A percentile compares a stretch with the other conserved stretches of the same genome.
phyloP scores from a whole-genome alignment of 2,329 filamentous ascomycete species.

The Microdochium paspali region DNA sequence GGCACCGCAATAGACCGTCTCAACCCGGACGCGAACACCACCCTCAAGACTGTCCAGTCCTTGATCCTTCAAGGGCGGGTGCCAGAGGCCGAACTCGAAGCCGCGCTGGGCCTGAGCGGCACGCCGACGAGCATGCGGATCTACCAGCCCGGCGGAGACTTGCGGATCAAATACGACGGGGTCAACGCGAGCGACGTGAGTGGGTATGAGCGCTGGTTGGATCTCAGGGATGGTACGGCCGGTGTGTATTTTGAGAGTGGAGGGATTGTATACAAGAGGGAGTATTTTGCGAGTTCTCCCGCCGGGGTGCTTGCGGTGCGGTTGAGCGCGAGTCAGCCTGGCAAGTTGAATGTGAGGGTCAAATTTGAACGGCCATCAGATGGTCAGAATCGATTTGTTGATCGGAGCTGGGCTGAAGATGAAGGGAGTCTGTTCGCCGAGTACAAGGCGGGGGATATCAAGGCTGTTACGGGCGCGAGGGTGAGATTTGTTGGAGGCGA shows the following conservation, averaged over 20 bases:
- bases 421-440: constrained; percentile 3
- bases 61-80: constrained; percentile 22
- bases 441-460: constrained; percentile 7
- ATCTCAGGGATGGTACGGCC: constrained; percentile 19
- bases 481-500: constrained; percentile 8
- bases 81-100: constrained; percentile 9
- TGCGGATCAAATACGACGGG: constrained; percentile 10
- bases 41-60: constrained; percentile 24
- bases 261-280: constrained; percentile 16
- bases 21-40: constrained; percentile 20
- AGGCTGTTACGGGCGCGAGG: constrained; percentile 4
- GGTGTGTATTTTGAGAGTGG: constrained; percentile 14
- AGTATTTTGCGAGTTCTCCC: constrained; percentile 22
- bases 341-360: constrained; percentile 5
- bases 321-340: constrained; percentile 7
- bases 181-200: constrained; percentile 7
- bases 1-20: constrained; percentile 28
- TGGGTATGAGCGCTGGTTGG: constrained; percentile 13
- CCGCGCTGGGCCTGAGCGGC: constrained; percentile 24
- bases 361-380: constrained; percentile 5
- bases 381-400: constrained; percentile 2
- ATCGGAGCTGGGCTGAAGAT: constrained; percentile 10
- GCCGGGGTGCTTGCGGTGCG: constrained; percentile 9
- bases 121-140: constrained; percentile 25
- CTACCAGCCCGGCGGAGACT: constrained; percentile 23